These are phyloP conservation scores for Croton setiger DNA, from an alignment of 441 rosid genomes.

Conservation along the genomic window DNA sequence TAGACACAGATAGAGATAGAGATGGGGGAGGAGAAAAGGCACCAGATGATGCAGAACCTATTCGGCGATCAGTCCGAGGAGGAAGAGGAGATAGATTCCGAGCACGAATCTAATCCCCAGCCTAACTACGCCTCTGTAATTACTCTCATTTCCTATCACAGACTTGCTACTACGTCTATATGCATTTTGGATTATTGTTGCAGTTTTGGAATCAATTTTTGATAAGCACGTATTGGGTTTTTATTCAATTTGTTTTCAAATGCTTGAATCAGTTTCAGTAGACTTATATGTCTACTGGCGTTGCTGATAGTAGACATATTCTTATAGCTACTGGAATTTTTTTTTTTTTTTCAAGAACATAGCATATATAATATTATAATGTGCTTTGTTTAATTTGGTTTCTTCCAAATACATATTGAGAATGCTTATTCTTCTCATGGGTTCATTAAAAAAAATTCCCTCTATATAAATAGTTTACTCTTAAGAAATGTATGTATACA, in stretches of 20 bases:
- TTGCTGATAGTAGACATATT: background rate
- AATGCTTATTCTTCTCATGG: background rate
- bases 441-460: background rate
- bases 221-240: background rate
- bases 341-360: background rate
- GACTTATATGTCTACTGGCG: background rate
- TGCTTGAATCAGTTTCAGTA: background rate
- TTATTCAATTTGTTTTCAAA: background rate
- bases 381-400: background rate
- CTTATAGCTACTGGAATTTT: background rate
- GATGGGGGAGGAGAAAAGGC: constrained; percentile 90
- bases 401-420: background rate
- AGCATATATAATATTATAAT: background rate
- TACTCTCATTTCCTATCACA: background rate
- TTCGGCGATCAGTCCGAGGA: constrained; percentile 97
- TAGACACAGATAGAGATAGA: constrained; percentile 8
- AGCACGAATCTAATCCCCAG: constrained; percentile 92
- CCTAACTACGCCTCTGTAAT: constrained; percentile 76
- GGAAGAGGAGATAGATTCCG: constrained; percentile 91
- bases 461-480: no score
- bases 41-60: constrained; percentile 91
- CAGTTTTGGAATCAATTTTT: background rate
- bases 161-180: background rate
- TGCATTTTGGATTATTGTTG: background rate
- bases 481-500: no score